Conservation (phyloP, 257 asterid species). For the Mentha longifolia region DNA sequence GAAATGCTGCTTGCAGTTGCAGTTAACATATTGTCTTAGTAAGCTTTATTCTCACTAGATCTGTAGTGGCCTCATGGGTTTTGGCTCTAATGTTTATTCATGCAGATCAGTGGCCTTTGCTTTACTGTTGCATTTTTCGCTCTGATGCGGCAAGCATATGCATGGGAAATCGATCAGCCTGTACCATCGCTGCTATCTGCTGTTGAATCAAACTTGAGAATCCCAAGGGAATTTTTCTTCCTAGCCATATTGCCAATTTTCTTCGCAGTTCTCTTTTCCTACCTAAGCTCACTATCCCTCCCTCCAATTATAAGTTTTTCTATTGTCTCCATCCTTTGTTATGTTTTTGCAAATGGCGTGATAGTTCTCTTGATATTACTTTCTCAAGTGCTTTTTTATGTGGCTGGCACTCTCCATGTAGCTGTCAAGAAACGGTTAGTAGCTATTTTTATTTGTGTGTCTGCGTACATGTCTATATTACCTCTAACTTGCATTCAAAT, state of each 20-base stretch:
- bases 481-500: conserved; percentile 20
- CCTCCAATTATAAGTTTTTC: conserved; percentile 68
- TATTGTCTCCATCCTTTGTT: conserved; percentile 68
- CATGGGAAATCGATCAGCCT: conserved; percentile 86
- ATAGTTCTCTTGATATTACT: conserved; percentile 59
- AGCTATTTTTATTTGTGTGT: conserved; percentile 22
- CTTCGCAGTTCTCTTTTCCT: conserved; percentile 59
- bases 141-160: conserved; percentile 89
- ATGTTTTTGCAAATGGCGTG: conserved; percentile 81
- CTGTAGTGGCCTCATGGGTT: conserved; percentile 27
- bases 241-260: conserved; percentile 62
- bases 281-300: conserved; percentile 57
- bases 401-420: conserved; percentile 61
- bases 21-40: conserved; percentile 12
- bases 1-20: conserved; percentile 15
- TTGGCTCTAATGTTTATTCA: conserved; percentile 42
- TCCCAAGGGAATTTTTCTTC: conserved; percentile 63
- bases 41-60: conserved; percentile 24
- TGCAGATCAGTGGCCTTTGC: conserved; percentile 81
- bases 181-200: conserved; percentile 85
- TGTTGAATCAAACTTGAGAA: conserved; percentile 79
- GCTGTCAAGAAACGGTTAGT: conserved; percentile 80
- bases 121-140: conserved; percentile 81
- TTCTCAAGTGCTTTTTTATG: conserved; percentile 66
- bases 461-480: background rate